Base-by-base conservation (phyloP, 2,329 filamentous ascomycete species). In the Penicillium polonicum region DNA sequence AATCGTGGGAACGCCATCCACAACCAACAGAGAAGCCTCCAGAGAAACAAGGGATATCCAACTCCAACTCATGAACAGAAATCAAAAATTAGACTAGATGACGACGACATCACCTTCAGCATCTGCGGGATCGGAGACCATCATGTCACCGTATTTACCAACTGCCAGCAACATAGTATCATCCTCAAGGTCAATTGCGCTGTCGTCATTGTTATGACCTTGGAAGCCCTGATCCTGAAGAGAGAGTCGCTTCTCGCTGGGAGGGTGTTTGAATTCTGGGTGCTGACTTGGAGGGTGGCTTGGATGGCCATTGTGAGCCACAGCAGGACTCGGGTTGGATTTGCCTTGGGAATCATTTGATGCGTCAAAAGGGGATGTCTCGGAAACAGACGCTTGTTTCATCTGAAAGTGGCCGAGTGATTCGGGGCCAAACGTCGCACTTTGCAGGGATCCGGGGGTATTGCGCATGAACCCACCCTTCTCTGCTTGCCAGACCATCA, bases 401-500 rank as follows among this genome's bases (percentile, higher is more conserved):
- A 66, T 44, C 5, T 65, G 60, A 45, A 67, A 65, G 33, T 60
- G 59, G 17, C 57, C 66, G n/a, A 65, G 50, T 3, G 65, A 65
- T 55, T 73, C 65, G 0, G 63, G 42, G 7, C 60, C 63, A 45
- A 71, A 63, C 1, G 56, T 61, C 21, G 68, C 63, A 42, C 62
- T 68, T 45, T 71, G 71, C 48, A 74, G 58, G 25, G 71, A 70
- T 43, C 67, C 70, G 2, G 76, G 76, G 3, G 74, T 73, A 60
- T 81, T 79, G 33, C 81, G 81, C 79, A 97, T 87, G 70, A 97
- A 97, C 0, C 93, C 93, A 50, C 92, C 93, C 67, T 92, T 88
- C 68, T 95, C 91, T 0, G 91, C 91, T 65, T 96, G 81, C 83
- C 95, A 97, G 57, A 89, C 83, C 49, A 92, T 86, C 90, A 96